phyloP scores from a whole-genome alignment of 2,329 filamentous ascomycete genomes.

The Thielaviopsis ethacetica region DNA sequence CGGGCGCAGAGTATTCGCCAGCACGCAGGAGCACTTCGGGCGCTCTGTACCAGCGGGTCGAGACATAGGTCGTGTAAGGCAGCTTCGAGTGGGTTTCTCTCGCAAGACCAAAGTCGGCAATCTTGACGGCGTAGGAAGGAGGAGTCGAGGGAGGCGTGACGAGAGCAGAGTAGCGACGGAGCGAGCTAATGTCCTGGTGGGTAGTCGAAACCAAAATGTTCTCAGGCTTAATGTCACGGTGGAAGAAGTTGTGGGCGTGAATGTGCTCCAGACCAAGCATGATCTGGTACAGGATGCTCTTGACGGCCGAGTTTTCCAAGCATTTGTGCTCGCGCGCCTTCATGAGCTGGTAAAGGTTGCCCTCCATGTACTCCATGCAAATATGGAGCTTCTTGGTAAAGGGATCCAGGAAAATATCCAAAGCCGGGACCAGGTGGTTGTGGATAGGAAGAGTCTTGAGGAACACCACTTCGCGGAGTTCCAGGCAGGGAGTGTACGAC shows the following conservation, averaged over 20 bases:
- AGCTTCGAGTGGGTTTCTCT: slow-evolving; percentile 91
- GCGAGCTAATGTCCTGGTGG: slow-evolving; percentile 64
- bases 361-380: slow-evolving; percentile 99
- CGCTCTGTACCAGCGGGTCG: slow-evolving; percentile 93
- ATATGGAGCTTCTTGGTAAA: slow-evolving; percentile 95
- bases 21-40: slow-evolving; percentile 87
- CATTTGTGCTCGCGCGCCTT: slow-evolving; percentile 93
- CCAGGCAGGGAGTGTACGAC: slow-evolving; percentile 74
- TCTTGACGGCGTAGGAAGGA: slow-evolving; percentile 89
- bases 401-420: slow-evolving; percentile 96
- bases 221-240: slow-evolving; percentile 97
- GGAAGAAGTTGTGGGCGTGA: slow-evolving; percentile 92
- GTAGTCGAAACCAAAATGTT: slow-evolving; percentile 93
- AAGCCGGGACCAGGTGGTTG: slow-evolving; percentile 82
- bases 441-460: slow-evolving; percentile 76
- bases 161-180: slow-evolving; percentile 81
- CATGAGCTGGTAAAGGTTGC: slow-evolving; percentile 97
- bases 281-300: slow-evolving; percentile 96
- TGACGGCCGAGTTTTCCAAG: slow-evolving; percentile 78
- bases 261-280: slow-evolving; percentile 93
- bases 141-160: slow-evolving; percentile 93
- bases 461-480: slow-evolving; percentile 94
- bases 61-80: slow-evolving; percentile 96
- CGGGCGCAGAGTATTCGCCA: slow-evolving; percentile 90
- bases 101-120: slow-evolving; percentile 95